Evolutionary conservation across 2,329 filamentous ascomycete species (phyloP).

Genomic region (Metarhizium humberi): DNA sequence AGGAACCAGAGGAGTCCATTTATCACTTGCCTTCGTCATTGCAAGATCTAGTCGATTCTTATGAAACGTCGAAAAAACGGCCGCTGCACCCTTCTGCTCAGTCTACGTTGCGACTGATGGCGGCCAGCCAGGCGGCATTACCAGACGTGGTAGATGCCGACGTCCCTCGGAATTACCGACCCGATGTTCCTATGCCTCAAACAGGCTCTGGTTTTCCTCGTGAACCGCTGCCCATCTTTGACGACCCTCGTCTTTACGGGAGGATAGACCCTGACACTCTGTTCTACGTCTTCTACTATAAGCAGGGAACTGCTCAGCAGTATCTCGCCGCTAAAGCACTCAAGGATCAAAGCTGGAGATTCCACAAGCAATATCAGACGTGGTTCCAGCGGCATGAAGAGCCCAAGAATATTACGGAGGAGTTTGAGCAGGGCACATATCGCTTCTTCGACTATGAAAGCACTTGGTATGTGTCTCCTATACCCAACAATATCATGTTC

Average conservation of each 20-base stretch:
- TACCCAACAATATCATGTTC: constrained; percentile 1
- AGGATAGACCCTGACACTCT: constrained; percentile 91
- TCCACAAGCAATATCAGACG: constrained; percentile 99
- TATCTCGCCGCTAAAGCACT: constrained; percentile 93
- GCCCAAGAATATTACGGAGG: constrained; percentile 96
- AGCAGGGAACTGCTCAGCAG: constrained; percentile 91
- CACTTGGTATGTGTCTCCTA: constrained; percentile 66
- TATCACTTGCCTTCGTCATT: constrained; percentile 86
- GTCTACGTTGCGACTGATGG: constrained; percentile 64
- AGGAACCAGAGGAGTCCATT: constrained; percentile 58
- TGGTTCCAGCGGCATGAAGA: constrained; percentile 99
- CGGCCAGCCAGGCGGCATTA: constrained; percentile 61
- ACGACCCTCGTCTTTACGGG: constrained; percentile 79
- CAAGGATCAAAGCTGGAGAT: constrained; percentile 97
- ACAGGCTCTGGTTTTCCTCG: constrained; percentile 82
- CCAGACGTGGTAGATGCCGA: constrained; percentile 74
- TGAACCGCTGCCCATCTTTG: constrained; percentile 83
- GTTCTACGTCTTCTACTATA: constrained; percentile 99
- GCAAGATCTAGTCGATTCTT: constrained; percentile 84
- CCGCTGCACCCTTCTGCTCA: constrained; percentile 52
- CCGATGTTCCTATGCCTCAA: constrained; percentile 65
- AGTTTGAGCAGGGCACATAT: constrained; percentile 98
- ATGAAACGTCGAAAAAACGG: constrained; percentile 71
- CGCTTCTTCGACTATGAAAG: constrained; percentile 99
- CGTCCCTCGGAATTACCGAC: constrained; percentile 73